Evolutionary conservation across 2,329 filamentous ascomycete species (phyloP).

Genomic region (Alternaria incomplexa): DNA sequence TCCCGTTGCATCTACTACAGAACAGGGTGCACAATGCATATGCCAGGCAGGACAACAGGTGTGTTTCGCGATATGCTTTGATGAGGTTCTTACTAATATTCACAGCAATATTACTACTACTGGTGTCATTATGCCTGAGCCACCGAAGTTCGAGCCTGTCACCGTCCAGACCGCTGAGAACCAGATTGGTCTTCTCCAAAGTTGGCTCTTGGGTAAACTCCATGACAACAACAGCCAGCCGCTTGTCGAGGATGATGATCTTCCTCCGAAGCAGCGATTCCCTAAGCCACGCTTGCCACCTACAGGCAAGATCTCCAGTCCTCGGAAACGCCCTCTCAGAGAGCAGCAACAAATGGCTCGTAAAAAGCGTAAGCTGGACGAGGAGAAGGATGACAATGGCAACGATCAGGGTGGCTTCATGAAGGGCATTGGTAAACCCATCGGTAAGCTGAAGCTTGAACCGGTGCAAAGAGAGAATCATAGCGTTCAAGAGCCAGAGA

Average conservation of each 20-base stretch:
- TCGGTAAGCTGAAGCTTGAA: constrained; percentile 57
- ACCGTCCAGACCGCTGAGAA: constrained; percentile 76
- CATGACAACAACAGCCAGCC: constrained; percentile 82
- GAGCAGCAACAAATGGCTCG: constrained; percentile 84
- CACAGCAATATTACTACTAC: constrained; percentile 64
- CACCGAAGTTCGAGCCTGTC: constrained; percentile 76
- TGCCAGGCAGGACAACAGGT: constrained; percentile 74
- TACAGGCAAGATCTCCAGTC: constrained; percentile 85
- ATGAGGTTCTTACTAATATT: constrained; percentile 25
- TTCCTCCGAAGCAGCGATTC: constrained; percentile 87
- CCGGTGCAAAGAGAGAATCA: constrained; percentile 64
- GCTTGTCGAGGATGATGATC: constrained; percentile 90
- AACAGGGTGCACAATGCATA: constrained; percentile 86
- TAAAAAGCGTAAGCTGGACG: constrained; percentile 78
- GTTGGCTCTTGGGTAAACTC: constrained; percentile 90
- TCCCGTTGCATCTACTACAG: constrained; percentile 92
- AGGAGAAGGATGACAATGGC: constrained; percentile 49
- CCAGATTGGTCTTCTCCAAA: constrained; percentile 86
- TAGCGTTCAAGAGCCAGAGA: constrained; percentile 67
- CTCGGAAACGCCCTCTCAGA: constrained; percentile 80
- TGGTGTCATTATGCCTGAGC: constrained; percentile 68
- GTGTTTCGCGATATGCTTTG: constrained; percentile 32
- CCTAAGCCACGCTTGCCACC: constrained; percentile 67
- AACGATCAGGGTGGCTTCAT: constrained; percentile 34
- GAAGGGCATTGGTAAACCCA: constrained; percentile 60